Evolutionary conservation across 176 grass and related monocot species (phyloP), one percentile per base, ranked within the genome.

Genomic region (Alopecurus myosuroides): DNA sequence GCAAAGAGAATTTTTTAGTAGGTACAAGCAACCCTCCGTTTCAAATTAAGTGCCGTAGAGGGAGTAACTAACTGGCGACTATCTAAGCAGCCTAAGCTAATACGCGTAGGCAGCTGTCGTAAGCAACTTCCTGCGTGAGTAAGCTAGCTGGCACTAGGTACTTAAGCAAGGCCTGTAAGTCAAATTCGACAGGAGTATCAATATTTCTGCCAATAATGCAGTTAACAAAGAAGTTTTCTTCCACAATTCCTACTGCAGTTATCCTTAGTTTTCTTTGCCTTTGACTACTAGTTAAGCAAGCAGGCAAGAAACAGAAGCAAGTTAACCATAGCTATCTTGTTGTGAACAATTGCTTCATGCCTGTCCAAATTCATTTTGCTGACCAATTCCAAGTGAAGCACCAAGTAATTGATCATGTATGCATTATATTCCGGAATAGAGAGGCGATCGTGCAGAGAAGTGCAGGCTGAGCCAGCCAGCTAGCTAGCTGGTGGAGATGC

Each of bases 181-280:
- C 81, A 84, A 35, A 35, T n/a, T n/a, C n/a, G n/a, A 9, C 3
- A 79, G 56, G 37, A 46, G 18, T n/a, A 84, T 5, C 8, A n/a
- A n/a, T n/a, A n/a, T 31, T 31, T 48, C 77, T 65, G 36, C 30
- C 68, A 81, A 85, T 85, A 76, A 89, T 77, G 18, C 77, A 77
- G 8, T 51, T n/a, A 57, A 80, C 13, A 56, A 79, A 34, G 14
- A 40, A 19, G 1, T 42, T 15, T 9, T 77, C 17, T 69, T 37
- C 36, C 29, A 15, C 13, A 48, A 20, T 19, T n/a, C n/a, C n/a
- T n/a, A n/a, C n/a, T n/a, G n/a, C 18, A 52, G 7, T 28, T 12
- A 77, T 44, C 58, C 10, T 84, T 37, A 23, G 18, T 58, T 41
- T 64, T 23, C 5, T n/a, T 79, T 63, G 28, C 37, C 30, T 76